Conservation (phyloP, 306 rosid genomes). For the Glycine soja region DNA sequence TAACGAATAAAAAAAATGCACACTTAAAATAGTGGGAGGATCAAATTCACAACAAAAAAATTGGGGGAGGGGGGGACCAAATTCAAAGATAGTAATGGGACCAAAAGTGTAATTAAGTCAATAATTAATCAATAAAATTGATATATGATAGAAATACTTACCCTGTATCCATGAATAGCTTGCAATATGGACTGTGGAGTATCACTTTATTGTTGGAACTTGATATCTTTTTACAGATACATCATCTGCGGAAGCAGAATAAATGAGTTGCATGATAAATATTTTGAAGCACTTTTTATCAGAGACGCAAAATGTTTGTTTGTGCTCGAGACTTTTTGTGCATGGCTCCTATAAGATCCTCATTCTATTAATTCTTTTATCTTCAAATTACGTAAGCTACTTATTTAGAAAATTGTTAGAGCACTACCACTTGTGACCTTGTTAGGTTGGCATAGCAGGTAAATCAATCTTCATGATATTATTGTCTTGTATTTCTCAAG, state of each 20-base stretch:
- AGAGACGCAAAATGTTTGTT: constrained; percentile 8
- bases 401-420: constrained; percentile 17
- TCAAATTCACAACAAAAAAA: too few relatives aligned
- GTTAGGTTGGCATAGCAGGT: constrained; percentile 25
- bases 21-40: too few relatives aligned
- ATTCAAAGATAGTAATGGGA: too few relatives aligned
- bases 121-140: background rate
- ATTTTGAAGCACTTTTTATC: background rate
- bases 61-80: too few relatives aligned
- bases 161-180: constrained; percentile 16
- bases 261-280: background rate
- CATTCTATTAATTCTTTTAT: background rate
- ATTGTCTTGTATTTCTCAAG: background rate
- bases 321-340: background rate
- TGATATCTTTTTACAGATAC: background rate
- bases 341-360: background rate
- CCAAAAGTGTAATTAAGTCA: too few relatives aligned
- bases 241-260: constrained; percentile 10
- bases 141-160: constrained; percentile 14
- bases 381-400: background rate
- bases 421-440: constrained; percentile 20
- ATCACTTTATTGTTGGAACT: constrained; percentile 8
- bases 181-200: background rate
- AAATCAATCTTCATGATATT: constrained; percentile 9
- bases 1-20: too few relatives aligned